Percentiles rank a stretch among this genome's conserved stretches.
Conservation (phyloP, 2,329 filamentous ascomycete species). For the Madurella mycetomatis region DNA sequence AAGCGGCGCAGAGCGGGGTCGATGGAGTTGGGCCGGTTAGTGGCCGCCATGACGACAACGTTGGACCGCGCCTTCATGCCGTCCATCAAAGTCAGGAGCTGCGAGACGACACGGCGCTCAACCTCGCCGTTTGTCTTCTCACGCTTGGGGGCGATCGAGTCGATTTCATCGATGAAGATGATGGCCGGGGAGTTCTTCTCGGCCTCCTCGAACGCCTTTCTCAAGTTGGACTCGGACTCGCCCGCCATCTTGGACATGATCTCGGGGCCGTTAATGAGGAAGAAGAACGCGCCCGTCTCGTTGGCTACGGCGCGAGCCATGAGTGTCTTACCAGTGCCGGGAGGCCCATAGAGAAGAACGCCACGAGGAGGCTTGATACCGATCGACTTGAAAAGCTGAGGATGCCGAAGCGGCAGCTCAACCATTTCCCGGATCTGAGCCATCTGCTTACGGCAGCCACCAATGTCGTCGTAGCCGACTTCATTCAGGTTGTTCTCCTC, state of each 20-base stretch:
- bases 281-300: constrained; percentile 98
- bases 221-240: constrained; percentile 96
- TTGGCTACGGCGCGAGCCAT: constrained; percentile 99
- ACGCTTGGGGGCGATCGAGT: constrained; percentile 98
- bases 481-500: constrained; percentile 99
- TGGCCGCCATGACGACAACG: constrained; percentile 98
- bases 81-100: constrained; percentile 94
- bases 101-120: constrained; percentile 95
- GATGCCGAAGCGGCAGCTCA: constrained; percentile 91
- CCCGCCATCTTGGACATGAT: constrained; percentile 99
- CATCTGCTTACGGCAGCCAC: constrained; percentile 99
- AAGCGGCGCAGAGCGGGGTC: constrained; percentile 96
- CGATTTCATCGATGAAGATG: constrained; percentile 99
- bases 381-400: constrained; percentile 99
- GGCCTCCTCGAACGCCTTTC: constrained; percentile 98
- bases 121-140: constrained; percentile 99
- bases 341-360: constrained; percentile 93
- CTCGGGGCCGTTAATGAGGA: constrained; percentile 97
- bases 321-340: constrained; percentile 98
- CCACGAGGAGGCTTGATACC: constrained; percentile 99
- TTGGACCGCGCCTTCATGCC: constrained; percentile 99
- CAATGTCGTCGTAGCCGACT: constrained; percentile 98
- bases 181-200: constrained; percentile 99
- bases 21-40: constrained; percentile 97
- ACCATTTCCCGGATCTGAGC: constrained; percentile 98